Conservation (phyloP, 2,329 filamentous ascomycete genomes). For the Scedosporium dehoogii region DNA sequence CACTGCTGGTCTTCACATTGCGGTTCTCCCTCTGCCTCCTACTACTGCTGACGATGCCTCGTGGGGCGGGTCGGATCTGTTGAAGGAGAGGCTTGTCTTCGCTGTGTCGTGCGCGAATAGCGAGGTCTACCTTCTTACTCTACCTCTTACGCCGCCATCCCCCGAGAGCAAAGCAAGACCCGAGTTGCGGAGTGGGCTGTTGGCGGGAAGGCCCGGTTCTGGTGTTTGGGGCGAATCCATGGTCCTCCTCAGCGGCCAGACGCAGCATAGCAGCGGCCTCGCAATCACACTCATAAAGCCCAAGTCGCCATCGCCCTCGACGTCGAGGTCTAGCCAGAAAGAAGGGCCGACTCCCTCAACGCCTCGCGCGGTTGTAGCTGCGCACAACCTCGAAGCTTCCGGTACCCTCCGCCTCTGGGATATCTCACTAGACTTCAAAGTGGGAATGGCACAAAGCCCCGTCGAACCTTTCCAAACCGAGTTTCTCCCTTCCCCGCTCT, state of each 20-base stretch:
- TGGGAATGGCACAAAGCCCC: conserved; percentile 13
- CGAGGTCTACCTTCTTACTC: conserved; percentile 45
- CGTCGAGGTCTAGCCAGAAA: conserved; percentile 6
- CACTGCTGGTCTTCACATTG: conserved; percentile 44
- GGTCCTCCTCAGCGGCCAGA: conserved; percentile 42
- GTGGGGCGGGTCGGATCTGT: conserved; percentile 33
- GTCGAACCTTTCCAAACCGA: conserved; percentile 50
- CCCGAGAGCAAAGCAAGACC: conserved; percentile 46
- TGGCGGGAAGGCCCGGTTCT: conserved; percentile 45
- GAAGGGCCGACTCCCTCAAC: conserved; percentile 18
- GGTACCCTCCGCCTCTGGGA: conserved; percentile 51
- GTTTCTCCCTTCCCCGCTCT: conserved; percentile 43
- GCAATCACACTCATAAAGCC: conserved; percentile 42
- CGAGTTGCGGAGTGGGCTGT: conserved; percentile 39
- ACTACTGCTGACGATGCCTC: conserved; percentile 38
- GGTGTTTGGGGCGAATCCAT: conserved; percentile 56
- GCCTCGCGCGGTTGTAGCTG: conserved; percentile 44
- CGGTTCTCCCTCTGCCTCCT: conserved; percentile 42
- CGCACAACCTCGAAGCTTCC: conserved; percentile 48
- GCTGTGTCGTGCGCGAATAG: conserved; percentile 48
- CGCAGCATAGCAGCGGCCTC: conserved; percentile 41
- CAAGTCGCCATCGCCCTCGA: conserved; percentile 16
- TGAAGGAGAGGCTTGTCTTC: conserved; percentile 51
- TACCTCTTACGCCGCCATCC: conserved; percentile 53
- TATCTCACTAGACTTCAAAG: conserved; percentile 35